Evolutionary conservation across 345 rosid species (phyloP).

Genomic region (Eucalyptus cloeziana): DNA sequence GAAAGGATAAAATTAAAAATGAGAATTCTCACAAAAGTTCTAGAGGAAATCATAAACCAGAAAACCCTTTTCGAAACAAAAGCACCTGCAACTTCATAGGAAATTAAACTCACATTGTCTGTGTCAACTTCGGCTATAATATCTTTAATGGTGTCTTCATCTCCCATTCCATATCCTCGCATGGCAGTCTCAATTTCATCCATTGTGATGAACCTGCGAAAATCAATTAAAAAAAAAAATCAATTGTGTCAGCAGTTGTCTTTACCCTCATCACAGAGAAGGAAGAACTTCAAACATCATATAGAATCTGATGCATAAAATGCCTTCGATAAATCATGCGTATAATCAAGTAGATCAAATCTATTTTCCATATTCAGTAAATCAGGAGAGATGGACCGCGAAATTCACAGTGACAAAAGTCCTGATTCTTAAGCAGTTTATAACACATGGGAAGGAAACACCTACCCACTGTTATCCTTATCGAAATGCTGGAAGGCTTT

Average conservation of each 20-base stretch:
- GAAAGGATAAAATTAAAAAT: not conserved
- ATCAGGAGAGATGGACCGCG: not conserved
- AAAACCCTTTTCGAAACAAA: not conserved
- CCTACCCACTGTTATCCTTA: conserved; percentile 79
- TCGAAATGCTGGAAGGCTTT: conserved; percentile 86
- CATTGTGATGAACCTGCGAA: conserved; percentile 57
- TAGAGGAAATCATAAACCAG: not conserved
- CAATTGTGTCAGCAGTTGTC: not conserved
- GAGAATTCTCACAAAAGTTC: not conserved
- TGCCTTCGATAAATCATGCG: not conserved
- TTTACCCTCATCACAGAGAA: not conserved
- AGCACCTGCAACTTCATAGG: not conserved
- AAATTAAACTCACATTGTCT: conserved; percentile 43
- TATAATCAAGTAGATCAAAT: not conserved
- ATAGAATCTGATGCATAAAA: not conserved
- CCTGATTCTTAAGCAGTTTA: not conserved
- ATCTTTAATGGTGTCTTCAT: conserved; percentile 60
- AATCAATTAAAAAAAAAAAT: not conserved
- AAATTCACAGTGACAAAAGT: not conserved
- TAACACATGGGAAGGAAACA: not conserved
- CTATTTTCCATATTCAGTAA: not conserved
- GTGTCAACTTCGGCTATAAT: conserved; percentile 87
- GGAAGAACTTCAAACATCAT: not conserved
- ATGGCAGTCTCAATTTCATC: conserved; percentile 75
- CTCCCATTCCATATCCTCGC: conserved; percentile 82